These are phyloP conservation scores for Aeschynomene evenia DNA, from an alignment of 306 rosid genomes.

Conservation along the genomic window DNA sequence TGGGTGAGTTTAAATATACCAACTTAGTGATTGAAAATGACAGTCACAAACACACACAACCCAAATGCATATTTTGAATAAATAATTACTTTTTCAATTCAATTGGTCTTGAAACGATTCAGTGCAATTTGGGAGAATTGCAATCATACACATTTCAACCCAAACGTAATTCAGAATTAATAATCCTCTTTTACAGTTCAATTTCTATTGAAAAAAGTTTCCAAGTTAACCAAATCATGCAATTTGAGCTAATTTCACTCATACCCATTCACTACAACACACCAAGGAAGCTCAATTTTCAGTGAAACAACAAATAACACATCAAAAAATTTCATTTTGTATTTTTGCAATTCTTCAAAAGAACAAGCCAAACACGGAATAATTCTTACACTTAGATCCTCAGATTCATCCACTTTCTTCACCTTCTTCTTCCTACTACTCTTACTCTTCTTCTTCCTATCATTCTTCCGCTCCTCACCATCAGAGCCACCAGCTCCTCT, in stretches of 20 bases:
- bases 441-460: constrained; percentile 34
- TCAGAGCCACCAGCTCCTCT: background rate
- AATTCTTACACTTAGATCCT: constrained; percentile 37
- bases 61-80: background rate
- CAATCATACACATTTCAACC: background rate
- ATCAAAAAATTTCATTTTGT: background rate
- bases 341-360: background rate
- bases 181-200: background rate
- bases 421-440: constrained; percentile 33
- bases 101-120: background rate
- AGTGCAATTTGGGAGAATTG: background rate
- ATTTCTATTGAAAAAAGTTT: background rate
- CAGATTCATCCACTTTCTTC: constrained; percentile 31
- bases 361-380: background rate
- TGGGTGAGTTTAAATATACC: background rate
- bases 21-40: background rate
- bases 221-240: background rate
- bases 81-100: background rate
- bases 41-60: background rate
- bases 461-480: background rate
- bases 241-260: background rate
- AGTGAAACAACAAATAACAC: background rate
- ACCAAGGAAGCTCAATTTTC: background rate
- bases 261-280: background rate
- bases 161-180: background rate